Percentiles rank a stretch among this genome's conserved stretches.
Evolutionary conservation across 2,329 filamentous ascomycete genomes (phyloP).

Genomic region (Hypoxylon sp.): DNA sequence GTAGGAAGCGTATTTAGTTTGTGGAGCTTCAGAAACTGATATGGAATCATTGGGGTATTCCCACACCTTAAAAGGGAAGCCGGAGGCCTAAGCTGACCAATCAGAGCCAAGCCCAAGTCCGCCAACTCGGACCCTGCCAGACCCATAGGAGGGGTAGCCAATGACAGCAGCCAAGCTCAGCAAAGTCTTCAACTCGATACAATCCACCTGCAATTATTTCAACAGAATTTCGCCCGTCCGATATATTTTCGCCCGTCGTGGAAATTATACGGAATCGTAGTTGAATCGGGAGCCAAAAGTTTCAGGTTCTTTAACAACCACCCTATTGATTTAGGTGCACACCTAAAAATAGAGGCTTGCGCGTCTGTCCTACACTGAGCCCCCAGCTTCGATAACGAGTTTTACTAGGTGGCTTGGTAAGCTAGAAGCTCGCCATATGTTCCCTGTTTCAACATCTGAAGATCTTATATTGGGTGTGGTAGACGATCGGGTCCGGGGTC

Average conservation of each 20-base stretch:
- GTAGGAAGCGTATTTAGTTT: neutral
- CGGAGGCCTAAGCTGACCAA: slow-evolving; percentile 8
- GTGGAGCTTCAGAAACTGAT: neutral
- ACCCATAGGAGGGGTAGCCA: slow-evolving; percentile 30
- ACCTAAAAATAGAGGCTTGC: neutral
- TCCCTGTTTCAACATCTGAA: neutral
- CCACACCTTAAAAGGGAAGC: slow-evolving; percentile 35
- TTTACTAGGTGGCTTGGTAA: neutral
- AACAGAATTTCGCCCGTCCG: neutral
- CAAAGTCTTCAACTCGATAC: neutral
- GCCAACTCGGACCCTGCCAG: slow-evolving; percentile 11
- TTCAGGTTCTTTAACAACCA: neutral
- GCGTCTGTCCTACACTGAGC: too few species aligned
- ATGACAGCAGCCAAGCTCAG: slow-evolving; percentile 6
- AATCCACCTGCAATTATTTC: neutral
- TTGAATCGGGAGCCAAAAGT: neutral
- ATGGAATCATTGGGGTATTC: slow-evolving; percentile 30
- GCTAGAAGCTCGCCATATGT: neutral
- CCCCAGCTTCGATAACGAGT: neutral
- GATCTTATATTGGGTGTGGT: neutral
- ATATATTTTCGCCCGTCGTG: neutral
- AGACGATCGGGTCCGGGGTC: neutral
- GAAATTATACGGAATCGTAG: neutral
- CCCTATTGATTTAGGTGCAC: neutral
- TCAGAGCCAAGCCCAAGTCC: slow-evolving; percentile 9